These are phyloP conservation scores for Fomitiporia mediterranea DNA, from an alignment of 1,284 basidiomycete species.

Conservation along the genomic window DNA sequence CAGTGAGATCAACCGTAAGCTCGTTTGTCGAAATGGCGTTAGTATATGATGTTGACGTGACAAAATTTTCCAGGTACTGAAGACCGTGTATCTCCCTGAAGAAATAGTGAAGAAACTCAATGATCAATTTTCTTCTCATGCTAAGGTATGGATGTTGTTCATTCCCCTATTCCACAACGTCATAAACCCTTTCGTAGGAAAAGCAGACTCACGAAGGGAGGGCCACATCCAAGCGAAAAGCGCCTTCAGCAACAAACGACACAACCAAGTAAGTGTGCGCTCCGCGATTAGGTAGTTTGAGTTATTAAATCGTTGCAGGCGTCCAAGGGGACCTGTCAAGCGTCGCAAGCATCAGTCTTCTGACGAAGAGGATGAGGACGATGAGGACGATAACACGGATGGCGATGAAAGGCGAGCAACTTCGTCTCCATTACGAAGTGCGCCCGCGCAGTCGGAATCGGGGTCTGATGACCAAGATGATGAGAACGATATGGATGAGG, in stretches of 20 bases:
- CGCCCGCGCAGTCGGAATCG: conserved; percentile 6
- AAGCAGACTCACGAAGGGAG: conserved; percentile 17
- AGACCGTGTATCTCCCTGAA: conserved; percentile 61
- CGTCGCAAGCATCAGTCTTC: conserved; percentile 23
- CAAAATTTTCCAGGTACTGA: conserved; percentile 45
- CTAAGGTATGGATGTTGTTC: conserved; percentile 17
- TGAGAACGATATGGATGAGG: conserved; percentile 8
- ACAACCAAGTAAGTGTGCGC: conserved; percentile 12
- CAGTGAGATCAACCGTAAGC: conserved; percentile 52
- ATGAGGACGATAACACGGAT: conserved; percentile 17
- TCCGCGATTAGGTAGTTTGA: background rate
- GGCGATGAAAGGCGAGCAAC: conserved; percentile 4
- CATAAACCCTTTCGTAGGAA: conserved; percentile 7
- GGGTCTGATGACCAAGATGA: conserved; percentile 11
- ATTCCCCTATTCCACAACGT: background rate
- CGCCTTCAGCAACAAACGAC: conserved; percentile 8
- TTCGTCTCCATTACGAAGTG: conserved; percentile 12
- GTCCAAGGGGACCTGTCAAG: conserved; percentile 23
- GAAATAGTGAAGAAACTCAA: conserved; percentile 52
- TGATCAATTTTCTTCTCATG: conserved; percentile 28
- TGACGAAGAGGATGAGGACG: conserved; percentile 23
- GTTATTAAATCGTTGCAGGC: background rate
- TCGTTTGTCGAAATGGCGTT: background rate
- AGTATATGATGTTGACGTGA: background rate
- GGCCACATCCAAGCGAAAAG: conserved; percentile 19